phyloP scores from a whole-genome alignment of 2,329 filamentous ascomycete genomes.

The Myriosclerotinia duriaeana region DNA sequence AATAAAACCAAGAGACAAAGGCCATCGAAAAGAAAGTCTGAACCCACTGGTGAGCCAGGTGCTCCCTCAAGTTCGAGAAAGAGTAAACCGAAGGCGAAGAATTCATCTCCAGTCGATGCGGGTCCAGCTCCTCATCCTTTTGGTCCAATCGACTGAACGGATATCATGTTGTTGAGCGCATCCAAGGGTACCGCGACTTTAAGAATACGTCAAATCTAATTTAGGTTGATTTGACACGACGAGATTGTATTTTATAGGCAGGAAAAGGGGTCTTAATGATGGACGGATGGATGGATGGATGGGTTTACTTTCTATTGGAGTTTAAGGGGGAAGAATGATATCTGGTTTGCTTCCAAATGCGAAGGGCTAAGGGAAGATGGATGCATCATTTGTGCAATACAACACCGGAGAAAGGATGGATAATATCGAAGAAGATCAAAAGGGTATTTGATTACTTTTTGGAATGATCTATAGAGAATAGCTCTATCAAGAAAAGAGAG shows the following conservation, averaged over 20 bases:
- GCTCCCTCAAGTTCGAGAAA: slow-evolving; percentile 20
- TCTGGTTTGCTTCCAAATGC: slow-evolving; percentile 7
- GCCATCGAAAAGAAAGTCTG: slow-evolving; percentile 34
- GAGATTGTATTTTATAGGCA: slow-evolving; percentile 8
- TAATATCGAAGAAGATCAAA: not conserved
- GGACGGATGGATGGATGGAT: slow-evolving; percentile 4
- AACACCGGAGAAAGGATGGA: not conserved
- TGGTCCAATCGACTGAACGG: slow-evolving; percentile 17
- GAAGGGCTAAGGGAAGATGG: not conserved
- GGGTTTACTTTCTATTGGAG: not conserved
- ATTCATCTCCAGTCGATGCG: slow-evolving; percentile 14
- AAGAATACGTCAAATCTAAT: not conserved
- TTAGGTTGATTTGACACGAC: not conserved
- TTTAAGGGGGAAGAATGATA: not conserved
- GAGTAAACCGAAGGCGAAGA: slow-evolving; percentile 19
- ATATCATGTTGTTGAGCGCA: not conserved
- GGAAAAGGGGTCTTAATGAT: not conserved
- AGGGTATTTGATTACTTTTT: slow-evolving; percentile 1
- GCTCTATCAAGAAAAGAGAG: not conserved
- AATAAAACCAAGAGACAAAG: slow-evolving; percentile 37
- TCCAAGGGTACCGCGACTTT: not conserved
- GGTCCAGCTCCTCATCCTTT: slow-evolving; percentile 19
- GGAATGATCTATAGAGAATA: not conserved
- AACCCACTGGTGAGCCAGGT: slow-evolving; percentile 10
- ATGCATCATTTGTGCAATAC: slow-evolving; percentile 6